Evolutionary conservation across 176 grass and related monocot species (phyloP).

Genomic region (Bolboschoenus planiculmis): DNA sequence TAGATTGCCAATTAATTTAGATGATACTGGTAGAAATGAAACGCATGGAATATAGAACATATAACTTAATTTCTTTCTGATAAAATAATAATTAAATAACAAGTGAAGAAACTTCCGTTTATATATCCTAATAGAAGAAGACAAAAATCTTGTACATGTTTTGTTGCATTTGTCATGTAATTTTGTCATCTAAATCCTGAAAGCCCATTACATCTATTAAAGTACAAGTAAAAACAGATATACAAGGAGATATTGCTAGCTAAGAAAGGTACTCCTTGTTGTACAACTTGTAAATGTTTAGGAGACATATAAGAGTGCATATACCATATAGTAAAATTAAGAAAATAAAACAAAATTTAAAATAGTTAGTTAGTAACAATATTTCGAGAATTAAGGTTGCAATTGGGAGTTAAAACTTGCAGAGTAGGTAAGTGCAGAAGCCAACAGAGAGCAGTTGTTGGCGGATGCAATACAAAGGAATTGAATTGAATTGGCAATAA

Average conservation of each 20-base stretch:
- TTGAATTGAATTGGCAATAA: slow-evolving; percentile 16
- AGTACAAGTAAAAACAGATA: neutral
- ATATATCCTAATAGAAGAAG: neutral
- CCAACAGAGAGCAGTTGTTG: neutral
- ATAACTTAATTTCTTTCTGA: neutral
- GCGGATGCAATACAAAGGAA: neutral
- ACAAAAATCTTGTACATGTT: neutral
- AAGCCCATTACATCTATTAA: neutral
- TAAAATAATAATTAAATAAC: neutral
- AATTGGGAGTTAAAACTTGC: neutral
- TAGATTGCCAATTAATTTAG: neutral
- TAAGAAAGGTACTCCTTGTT: neutral
- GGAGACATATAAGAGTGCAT: too few relatives aligned
- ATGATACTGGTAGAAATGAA: neutral
- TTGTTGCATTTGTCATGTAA: slow-evolving; percentile 2
- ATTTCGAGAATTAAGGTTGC: too few relatives aligned
- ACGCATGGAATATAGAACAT: neutral
- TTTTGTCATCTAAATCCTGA: neutral
- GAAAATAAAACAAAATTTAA: too few relatives aligned
- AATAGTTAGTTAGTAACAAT: too few relatives aligned
- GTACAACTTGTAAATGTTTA: too few relatives aligned
- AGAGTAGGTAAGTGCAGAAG: neutral
- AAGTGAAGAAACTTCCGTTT: neutral
- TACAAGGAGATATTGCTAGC: neutral
- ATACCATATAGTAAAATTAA: too few relatives aligned